Base-by-base conservation (phyloP, 495 filamentous ascomycete species). In the Aspergillus cristatus region DNA sequence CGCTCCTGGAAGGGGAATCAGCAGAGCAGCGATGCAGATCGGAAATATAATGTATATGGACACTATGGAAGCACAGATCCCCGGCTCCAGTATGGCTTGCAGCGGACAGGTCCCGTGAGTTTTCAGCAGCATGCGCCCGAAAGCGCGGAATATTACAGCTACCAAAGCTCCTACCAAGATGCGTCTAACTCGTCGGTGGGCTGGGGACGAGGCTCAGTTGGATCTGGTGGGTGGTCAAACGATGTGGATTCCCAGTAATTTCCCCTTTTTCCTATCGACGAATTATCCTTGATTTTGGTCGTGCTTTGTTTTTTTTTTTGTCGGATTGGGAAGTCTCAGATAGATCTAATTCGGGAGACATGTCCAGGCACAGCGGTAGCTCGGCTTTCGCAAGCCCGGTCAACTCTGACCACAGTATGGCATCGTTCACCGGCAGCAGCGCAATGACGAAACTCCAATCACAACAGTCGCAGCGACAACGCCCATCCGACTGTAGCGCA, bases 231-330 rank as follows among this genome's bases (percentile, higher is more conserved):
- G 36, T 56, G 55, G 38, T 40, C 47, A 32, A 53, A 51, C 46
- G 62, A 63, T 42, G 33, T 59, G 48, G 62, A 66, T 31, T 63
- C 58, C 39, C 58, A 60, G 62, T 66, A 63, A 60, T 46, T 46
- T 46, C 45, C 55, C 53, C 36, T 42, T 48, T 47, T 42, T 30
- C 34, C 51, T 40, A 42, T n/a, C n/a, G n/a, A n/a, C n/a, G n/a
- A n/a, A 38, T 28, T 47, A 26, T 15, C 14, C 14, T 15, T 34
- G 34, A 18, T 34, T 28, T 15, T 12, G 24, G 17, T 34, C 32
- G 14, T 20, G 28, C 22, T 28, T 22, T 10, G 17, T 4, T 15
- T 28, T 8, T 24, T 24, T 24, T 4, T 24, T 8, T 24, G 20
- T 24, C 20, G 8, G 4, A 24, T 24, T 24, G 20, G 20, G 20